Evolutionary conservation across 495 filamentous ascomycete genomes (phyloP).

Genomic region (Aspergillus bridgeri): DNA sequence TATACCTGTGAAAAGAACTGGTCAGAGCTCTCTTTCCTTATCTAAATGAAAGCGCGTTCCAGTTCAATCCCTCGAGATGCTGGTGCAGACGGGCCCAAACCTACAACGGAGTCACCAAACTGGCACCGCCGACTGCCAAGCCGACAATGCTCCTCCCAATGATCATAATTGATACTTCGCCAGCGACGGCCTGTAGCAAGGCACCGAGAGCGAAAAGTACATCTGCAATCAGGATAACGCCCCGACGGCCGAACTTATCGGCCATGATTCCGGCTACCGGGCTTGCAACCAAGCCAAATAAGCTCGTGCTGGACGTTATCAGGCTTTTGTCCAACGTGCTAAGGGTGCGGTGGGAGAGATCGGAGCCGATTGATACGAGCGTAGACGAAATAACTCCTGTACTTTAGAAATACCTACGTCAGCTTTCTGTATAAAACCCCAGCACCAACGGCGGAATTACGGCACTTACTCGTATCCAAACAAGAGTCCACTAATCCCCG

Average conservation of each 20-base stretch:
- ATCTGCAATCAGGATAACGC: slow-evolving; percentile 77
- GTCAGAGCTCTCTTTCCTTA: background rate
- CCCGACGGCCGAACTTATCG: slow-evolving; percentile 69
- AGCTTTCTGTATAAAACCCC: slow-evolving; percentile 13
- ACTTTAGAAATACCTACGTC: slow-evolving; percentile 39
- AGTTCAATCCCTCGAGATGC: background rate
- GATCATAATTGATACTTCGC: slow-evolving; percentile 67
- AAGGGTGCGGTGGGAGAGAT: slow-evolving; percentile 65
- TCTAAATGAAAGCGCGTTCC: background rate
- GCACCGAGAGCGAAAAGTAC: slow-evolving; percentile 73
- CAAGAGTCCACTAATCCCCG: slow-evolving; percentile 79
- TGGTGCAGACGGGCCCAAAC: slow-evolving; percentile 9
- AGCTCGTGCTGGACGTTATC: slow-evolving; percentile 76
- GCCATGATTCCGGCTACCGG: slow-evolving; percentile 73
- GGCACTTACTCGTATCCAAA: slow-evolving; percentile 74
- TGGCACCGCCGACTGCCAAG: slow-evolving; percentile 76
- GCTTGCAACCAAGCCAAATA: slow-evolving; percentile 75
- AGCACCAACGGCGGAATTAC: background rate
- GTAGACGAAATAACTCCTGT: slow-evolving; percentile 91
- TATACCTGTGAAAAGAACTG: slow-evolving; percentile 50
- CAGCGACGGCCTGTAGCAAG: slow-evolving; percentile 62
- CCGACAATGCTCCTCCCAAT: slow-evolving; percentile 77
- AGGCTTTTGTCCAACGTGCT: slow-evolving; percentile 77
- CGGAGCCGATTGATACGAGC: slow-evolving; percentile 70
- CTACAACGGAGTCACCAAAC: slow-evolving; percentile 75